phyloP scores from a whole-genome alignment of 225 moss, liverwort and hornwort genomes.

The Takakia lepidozioides region DNA sequence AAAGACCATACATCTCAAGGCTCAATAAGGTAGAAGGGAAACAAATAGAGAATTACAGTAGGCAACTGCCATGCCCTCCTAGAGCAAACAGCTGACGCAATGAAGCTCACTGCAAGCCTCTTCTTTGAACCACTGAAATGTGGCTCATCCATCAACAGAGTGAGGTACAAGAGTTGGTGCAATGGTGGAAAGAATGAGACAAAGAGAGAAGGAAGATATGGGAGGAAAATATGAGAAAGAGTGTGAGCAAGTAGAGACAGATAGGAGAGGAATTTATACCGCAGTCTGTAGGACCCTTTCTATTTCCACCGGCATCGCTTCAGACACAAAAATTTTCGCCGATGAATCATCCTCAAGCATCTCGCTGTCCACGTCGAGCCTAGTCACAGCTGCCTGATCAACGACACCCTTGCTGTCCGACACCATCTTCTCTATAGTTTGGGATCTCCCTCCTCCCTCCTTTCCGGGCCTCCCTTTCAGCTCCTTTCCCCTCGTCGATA shows the following conservation, averaged over 20 bases:
- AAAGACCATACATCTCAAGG: too few relatives aligned
- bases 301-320: conserved; percentile 26
- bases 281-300: conserved; percentile 29
- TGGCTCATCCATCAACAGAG: background rate
- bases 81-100: too few relatives aligned
- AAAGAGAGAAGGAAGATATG: background rate
- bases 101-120: background rate
- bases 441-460: background rate
- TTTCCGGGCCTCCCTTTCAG: background rate
- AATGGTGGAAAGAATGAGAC: background rate
- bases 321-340: conserved; percentile 29
- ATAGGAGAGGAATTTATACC: conserved; percentile 10
- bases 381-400: background rate
- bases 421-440: background rate
- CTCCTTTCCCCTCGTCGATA: conserved; percentile 9
- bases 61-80: too few relatives aligned
- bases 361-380: conserved; percentile 9
- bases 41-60: too few relatives aligned
- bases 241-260: background rate
- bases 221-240: background rate
- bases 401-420: background rate
- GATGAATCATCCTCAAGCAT: conserved; percentile 8
- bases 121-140: background rate
- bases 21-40: too few relatives aligned
- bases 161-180: background rate